Evolutionary conservation across 1,284 basidiomycete species (phyloP), one percentile per base, ranked within the genome.

Genomic region (Gomphus bonarii): DNA sequence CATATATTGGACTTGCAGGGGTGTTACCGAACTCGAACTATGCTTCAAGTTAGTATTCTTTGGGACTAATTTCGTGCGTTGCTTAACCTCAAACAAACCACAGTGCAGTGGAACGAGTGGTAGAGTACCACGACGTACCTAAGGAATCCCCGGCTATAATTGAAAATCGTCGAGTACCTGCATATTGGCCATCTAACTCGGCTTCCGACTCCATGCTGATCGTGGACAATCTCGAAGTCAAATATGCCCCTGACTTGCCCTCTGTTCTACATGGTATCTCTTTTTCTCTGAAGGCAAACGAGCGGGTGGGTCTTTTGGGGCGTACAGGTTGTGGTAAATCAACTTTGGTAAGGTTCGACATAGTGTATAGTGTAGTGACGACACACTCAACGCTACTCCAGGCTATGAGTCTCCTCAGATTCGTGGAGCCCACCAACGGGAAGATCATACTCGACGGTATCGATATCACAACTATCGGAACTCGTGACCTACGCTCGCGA

Each of bases 401-500:
- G 33, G 91, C 90, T 0, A 91, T 90, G 82, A 85, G 84, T 60
- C 73, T 97, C 28, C 69, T 97, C 61, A 82, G 94, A 60, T 97
- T 97, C 65, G 86, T 85, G 7, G 94, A 98, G 65, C 92, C 93
- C 0, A 75, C 80, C 1, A 72, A 73, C 11, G 95, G 95, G 0
- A 79, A 75, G 50, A 94, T 97, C 60, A 55, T 86, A 54, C 83
- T 97, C 44, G 92, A 95, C 63, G 92, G 92, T 0, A 84, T 97
- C 62, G 91, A 97, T 68, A 91, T 97, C 58, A 84, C 87, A 0
- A 83, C 73, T 5, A 94, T 98, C 61, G 93, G 93, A 1, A 73
- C 95, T 22, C 79, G 91, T 66, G 91, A 95, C 68, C 68, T 97
- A 55, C 79, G 91, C 35, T 84, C 84, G n/a, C 76, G 85, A 53